Evolutionary conservation across 805 yeast genomes (phyloP), one percentile per base, ranked within the genome.

Genomic region (Cyberlindnera nakhonratchasimensis): DNA sequence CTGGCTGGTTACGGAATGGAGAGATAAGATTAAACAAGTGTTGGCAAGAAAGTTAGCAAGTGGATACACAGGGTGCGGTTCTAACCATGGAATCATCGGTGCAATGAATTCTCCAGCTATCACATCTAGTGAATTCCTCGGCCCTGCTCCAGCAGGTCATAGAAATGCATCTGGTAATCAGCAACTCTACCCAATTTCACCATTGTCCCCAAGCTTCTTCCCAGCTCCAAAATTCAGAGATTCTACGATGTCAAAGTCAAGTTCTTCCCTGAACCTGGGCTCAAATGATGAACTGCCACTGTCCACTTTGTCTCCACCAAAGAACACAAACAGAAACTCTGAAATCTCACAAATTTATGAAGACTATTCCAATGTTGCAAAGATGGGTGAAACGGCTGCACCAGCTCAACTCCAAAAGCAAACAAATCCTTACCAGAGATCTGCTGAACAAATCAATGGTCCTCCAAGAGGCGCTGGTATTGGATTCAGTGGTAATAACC

Each of bases 21-120:
- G 71, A 48, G 45, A 50, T 1, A 70, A 71, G 29, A 71, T 83
- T 44, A 81, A 80, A 55, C 75, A 73, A 21, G 55, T 82, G 11
- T 58, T 85, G 37, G 74, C 72, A 31, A 57, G 70, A 14, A 84
- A 81, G 54, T 53, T 81, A 39, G 49, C 68, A 8, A 58, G 69
- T n/a, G 82, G 91, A 7, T 85, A 83, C 58, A 76, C 76, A 18
- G 93, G 95, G 6, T 82, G 88, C 62, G 91, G 91, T n/a, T 77
- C 83, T 23, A 60, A 72, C 13, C 72, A 80, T 41, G 86, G 86
- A 12, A 56, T 80, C 17, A 69, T 69, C 4, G 85, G 85, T 25
- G 85, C 86, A 1, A 56, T 80, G 3, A 67, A 61, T 36, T 73
- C 82, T 2, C 75, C 81, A 33, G 72, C 67, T 0, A 52, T 70